A percentile compares a stretch with the other conserved stretches of the same genome.
Evolutionary conservation across 108 stramenopile genomes (phyloP).

Genomic region (Pseudonitzschia multiseries): DNA sequence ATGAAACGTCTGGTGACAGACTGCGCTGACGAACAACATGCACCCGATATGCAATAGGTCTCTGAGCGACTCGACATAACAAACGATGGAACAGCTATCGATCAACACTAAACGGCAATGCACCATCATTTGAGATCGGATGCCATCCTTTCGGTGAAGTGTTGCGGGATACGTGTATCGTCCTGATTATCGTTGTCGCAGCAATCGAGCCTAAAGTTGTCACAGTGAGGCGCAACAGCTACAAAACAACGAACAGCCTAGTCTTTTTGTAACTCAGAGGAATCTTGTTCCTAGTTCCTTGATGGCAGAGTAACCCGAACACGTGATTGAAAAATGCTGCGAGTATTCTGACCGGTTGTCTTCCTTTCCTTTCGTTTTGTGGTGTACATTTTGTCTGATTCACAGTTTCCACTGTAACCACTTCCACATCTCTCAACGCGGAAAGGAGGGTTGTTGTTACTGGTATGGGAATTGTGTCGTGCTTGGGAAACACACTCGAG

Average conservation of each 20-base stretch:
- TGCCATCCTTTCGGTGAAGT: too few relatives aligned
- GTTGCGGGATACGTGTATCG: too few relatives aligned
- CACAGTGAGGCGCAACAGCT: too few relatives aligned
- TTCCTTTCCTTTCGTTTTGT: not conserved
- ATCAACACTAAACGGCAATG: too few relatives aligned
- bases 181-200: too few relatives aligned
- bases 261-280: too few relatives aligned
- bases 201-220: too few relatives aligned
- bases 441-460: constrained; percentile 84
- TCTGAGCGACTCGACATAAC: too few relatives aligned
- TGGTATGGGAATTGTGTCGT: constrained; percentile 90
- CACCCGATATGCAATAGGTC: not conserved
- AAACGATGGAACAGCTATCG: too few relatives aligned
- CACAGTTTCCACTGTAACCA: constrained; percentile 12
- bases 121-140: too few relatives aligned
- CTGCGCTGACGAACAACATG: not conserved
- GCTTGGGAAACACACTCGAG: constrained; percentile 89
- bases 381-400: constrained; percentile 7
- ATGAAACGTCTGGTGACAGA: not conserved
- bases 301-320: not conserved
- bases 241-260: not conserved
- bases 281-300: too few relatives aligned
- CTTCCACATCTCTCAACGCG: constrained; percentile 56
- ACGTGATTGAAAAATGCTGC: too few relatives aligned
- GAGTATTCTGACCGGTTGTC: not conserved